phyloP scores from a whole-genome alignment of 139 green algal genomes.

The Closterium sp. region DNA sequence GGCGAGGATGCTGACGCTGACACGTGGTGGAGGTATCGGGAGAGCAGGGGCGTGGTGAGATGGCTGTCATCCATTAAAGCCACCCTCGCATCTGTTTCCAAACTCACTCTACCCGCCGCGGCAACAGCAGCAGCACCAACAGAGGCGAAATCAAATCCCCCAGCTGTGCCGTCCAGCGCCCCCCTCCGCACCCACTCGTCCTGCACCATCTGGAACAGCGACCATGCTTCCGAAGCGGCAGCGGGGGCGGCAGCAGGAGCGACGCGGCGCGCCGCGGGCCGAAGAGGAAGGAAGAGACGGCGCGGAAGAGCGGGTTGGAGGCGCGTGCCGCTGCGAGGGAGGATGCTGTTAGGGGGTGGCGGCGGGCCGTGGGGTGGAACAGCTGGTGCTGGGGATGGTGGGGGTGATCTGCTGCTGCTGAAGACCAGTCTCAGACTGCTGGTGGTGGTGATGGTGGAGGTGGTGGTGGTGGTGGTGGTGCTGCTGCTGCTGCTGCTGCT shows the following conservation, averaged over 20 bases:
- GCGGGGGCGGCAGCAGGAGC: not conserved
- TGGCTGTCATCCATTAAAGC: not conserved
- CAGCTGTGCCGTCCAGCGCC: not conserved
- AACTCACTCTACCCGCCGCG: not conserved
- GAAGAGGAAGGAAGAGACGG: not conserved
- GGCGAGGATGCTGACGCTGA: no score
- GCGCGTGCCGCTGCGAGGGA: not conserved
- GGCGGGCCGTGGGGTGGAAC: not conserved
- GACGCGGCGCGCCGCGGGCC: no score
- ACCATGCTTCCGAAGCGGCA: not conserved
- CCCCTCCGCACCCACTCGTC: not conserved
- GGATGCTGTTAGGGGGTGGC: not conserved
- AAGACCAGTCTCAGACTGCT: not conserved
- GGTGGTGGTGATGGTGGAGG: not conserved
- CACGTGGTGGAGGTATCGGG: not conserved
- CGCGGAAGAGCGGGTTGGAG: not conserved
- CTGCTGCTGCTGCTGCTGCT: not conserved
- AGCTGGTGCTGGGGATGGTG: not conserved
- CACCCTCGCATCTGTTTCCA: not conserved
- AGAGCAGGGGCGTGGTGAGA: not conserved
- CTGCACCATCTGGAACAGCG: not conserved
- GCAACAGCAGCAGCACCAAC: no score
- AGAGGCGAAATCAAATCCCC: not conserved
- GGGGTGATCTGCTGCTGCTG: not conserved
- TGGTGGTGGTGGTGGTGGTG: not conserved